phyloP scores from a whole-genome alignment of 495 filamentous ascomycete genomes.

The Penicillium maclennaniae region DNA sequence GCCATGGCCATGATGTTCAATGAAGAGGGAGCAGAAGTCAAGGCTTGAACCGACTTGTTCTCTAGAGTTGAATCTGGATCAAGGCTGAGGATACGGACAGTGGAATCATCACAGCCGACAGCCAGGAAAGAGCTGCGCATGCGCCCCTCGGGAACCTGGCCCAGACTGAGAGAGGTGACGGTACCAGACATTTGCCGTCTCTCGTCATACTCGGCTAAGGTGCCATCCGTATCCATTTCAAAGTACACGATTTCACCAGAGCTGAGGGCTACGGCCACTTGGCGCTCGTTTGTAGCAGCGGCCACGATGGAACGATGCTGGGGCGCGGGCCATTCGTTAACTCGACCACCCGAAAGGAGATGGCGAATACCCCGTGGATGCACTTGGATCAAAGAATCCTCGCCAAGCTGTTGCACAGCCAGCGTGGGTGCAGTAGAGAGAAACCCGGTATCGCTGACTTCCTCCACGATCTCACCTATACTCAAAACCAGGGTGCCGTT shows the following conservation, averaged over 20 bases:
- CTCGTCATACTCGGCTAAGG: slow-evolving; percentile 90
- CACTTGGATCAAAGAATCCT: slow-evolving; percentile 88
- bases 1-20: slow-evolving; percentile 93
- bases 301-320: slow-evolving; percentile 93
- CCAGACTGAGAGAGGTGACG: slow-evolving; percentile 87
- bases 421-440: slow-evolving; percentile 80
- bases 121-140: slow-evolving; percentile 84
- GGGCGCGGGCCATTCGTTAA: slow-evolving; percentile 93
- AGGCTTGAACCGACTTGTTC: slow-evolving; percentile 86
- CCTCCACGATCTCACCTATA: slow-evolving; percentile 94
- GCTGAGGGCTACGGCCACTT: slow-evolving; percentile 89
- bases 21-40: slow-evolving; percentile 84
- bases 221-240: slow-evolving; percentile 89
- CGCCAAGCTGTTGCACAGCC: slow-evolving; percentile 89
- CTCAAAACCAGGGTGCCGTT: slow-evolving; percentile 80
- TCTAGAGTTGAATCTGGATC: slow-evolving; percentile 88
- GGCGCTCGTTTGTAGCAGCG: slow-evolving; percentile 88
- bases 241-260: slow-evolving; percentile 98
- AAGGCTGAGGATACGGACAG: slow-evolving; percentile 85
- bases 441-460: slow-evolving; percentile 90
- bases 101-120: slow-evolving; percentile 94
- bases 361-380: slow-evolving; percentile 93
- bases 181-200: slow-evolving; percentile 95
- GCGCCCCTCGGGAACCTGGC: slow-evolving; percentile 87
- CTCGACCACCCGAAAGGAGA: slow-evolving; percentile 70